Conservation (phyloP, 805 yeast genomes). For the Metschnikowia noctiluminum region DNA sequence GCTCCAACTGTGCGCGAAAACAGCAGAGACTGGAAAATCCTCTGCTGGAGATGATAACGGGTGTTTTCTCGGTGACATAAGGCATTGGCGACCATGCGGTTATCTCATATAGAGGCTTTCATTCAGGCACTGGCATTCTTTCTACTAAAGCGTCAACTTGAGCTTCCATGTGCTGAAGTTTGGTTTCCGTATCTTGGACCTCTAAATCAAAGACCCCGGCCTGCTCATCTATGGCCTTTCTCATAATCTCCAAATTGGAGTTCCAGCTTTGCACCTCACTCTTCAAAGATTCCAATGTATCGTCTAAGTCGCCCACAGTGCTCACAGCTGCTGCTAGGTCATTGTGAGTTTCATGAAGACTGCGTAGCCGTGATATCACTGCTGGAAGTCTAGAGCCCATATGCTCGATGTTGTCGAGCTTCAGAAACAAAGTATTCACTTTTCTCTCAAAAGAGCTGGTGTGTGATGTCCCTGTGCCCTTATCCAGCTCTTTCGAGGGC, state of each 20-base stretch:
- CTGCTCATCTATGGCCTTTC: conserved; percentile 23
- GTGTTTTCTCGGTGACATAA: too few relatives aligned
- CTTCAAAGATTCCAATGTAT: conserved; percentile 22
- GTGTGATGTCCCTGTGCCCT: neutral
- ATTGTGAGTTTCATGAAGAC: conserved; percentile 31
- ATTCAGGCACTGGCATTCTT: neutral
- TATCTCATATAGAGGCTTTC: neutral
- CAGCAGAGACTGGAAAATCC: too few relatives aligned
- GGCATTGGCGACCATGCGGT: too few relatives aligned
- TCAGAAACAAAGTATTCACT: conserved; percentile 25
- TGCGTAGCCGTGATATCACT: conserved; percentile 27
- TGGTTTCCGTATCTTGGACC: conserved; percentile 7
- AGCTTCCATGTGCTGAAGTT: conserved; percentile 2
- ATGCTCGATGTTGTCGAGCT: conserved; percentile 25
- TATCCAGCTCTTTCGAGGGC: neutral
- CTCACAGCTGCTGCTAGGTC: conserved; percentile 29
- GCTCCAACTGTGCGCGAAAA: too few relatives aligned
- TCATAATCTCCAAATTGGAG: conserved; percentile 20
- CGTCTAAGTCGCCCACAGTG: conserved; percentile 26
- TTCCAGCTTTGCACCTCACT: conserved; percentile 33
- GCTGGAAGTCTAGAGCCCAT: conserved; percentile 23
- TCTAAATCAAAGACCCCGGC: conserved; percentile 19
- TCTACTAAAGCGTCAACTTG: conserved; percentile 2
- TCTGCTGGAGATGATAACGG: too few relatives aligned
- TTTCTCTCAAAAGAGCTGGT: conserved; percentile 15